A percentile compares a stretch with the other conserved stretches of the same genome.
Evolutionary conservation across 1,284 basidiomycete species (phyloP).

Genomic region (Coniophora puteana): DNA sequence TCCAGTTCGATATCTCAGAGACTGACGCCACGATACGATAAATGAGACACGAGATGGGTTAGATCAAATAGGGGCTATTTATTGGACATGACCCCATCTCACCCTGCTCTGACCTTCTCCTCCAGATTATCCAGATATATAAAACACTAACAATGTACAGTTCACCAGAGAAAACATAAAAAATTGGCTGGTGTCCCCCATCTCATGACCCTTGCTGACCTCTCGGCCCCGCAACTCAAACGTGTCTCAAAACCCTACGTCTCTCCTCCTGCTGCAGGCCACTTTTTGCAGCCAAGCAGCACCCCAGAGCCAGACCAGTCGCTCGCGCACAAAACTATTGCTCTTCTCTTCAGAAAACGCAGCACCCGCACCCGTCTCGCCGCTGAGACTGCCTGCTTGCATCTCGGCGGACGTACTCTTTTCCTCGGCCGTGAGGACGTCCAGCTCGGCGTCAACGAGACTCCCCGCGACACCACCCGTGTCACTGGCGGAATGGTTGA

Average conservation of each 20-base stretch:
- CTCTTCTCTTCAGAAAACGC: constrained; percentile 90
- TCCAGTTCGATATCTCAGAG: no score
- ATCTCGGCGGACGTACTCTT: constrained; percentile 87
- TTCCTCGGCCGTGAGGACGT: constrained; percentile 94
- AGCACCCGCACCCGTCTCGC: constrained; percentile 91
- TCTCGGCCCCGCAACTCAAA: constrained; percentile 72
- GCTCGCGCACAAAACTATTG: constrained; percentile 79
- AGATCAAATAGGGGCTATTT: no score
- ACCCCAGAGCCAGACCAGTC: constrained; percentile 60
- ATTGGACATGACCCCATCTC: no score
- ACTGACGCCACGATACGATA: no score
- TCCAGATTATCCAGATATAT: no score
- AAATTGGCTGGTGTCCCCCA: constrained; percentile 50
- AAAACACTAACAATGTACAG: no score
- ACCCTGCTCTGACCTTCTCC: no score
- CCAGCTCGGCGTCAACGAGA: constrained; percentile 96
- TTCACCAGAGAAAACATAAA: no score
- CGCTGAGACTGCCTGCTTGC: constrained; percentile 74
- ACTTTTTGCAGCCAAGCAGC: no score
- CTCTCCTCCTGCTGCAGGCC: constrained; percentile 41
- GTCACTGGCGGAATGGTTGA: constrained; percentile 95
- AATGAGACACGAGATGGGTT: no score
- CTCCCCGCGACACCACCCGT: constrained; percentile 77
- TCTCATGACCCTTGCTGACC: constrained; percentile 83
- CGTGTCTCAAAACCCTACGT: constrained; percentile 56